Percentiles rank a stretch among this genome's conserved stretches.
phyloP scores from a whole-genome alignment of 2,329 filamentous ascomycete genomes.

The Ophiocordyceps unilateralis region DNA sequence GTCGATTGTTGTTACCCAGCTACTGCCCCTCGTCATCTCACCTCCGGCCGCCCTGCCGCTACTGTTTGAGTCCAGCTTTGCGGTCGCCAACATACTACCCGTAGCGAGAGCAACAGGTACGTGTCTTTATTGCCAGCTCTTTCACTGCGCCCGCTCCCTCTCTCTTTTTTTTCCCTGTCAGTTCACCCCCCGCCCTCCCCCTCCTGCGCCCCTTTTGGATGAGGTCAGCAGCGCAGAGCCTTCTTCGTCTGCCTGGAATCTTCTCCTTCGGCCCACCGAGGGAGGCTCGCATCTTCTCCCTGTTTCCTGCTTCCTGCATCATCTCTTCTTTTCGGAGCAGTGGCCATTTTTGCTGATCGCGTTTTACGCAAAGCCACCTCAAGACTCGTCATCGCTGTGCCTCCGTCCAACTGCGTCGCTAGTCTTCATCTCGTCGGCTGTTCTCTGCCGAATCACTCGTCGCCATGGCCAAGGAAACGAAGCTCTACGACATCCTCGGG shows the following conservation, averaged over 20 bases:
- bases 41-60: background rate
- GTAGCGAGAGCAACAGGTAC: background rate
- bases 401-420: no score
- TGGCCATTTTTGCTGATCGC: background rate
- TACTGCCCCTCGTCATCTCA: no score
- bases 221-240: background rate
- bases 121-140: background rate
- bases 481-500: slow-evolving; percentile 53
- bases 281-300: background rate
- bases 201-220: background rate
- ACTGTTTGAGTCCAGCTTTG: background rate
- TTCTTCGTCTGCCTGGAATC: background rate
- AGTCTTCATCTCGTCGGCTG: background rate
- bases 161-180: background rate
- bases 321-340: background rate
- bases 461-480: slow-evolving; percentile 43
- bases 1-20: background rate
- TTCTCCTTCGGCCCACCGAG: slow-evolving; percentile 1
- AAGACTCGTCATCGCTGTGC: background rate
- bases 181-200: background rate
- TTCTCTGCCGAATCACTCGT: slow-evolving; percentile 2
- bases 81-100: background rate
- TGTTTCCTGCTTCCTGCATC: background rate
- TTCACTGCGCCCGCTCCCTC: background rate
- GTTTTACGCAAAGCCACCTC: background rate